Conservation (phyloP, 1,139 yeast genomes). For the Taphrina pruni region DNA sequence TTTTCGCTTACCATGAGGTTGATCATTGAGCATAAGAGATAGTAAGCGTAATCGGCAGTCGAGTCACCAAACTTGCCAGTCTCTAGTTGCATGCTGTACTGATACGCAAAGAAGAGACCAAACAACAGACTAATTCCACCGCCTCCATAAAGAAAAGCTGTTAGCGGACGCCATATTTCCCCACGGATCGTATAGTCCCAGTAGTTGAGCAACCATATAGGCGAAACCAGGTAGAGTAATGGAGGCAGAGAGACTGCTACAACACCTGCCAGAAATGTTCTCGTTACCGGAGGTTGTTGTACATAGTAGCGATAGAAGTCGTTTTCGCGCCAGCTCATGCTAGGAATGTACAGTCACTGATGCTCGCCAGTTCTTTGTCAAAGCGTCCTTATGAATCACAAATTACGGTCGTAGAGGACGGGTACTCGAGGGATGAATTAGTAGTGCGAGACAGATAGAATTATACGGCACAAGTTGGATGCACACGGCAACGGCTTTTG, state of each 20-base stretch:
- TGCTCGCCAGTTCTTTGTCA: background rate
- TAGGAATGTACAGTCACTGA: background rate
- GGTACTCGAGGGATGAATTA: no score
- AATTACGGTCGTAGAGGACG: no score
- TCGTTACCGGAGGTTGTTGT: conserved; percentile 49
- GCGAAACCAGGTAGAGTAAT: conserved; percentile 46
- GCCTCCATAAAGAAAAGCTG: conserved; percentile 50
- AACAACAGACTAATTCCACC: conserved; percentile 49
- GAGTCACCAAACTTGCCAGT: conserved; percentile 49
- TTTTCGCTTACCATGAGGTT: conserved; percentile 50
- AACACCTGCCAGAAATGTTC: conserved; percentile 48
- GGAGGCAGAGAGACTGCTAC: conserved; percentile 48
- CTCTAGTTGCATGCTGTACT: conserved; percentile 50
- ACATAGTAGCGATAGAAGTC: conserved; percentile 28
- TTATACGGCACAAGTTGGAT: no score
- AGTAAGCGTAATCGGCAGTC: conserved; percentile 51
- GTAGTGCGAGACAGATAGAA: no score
- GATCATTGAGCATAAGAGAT: conserved; percentile 49
- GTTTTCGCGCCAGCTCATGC: conserved; percentile 38
- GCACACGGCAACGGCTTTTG: no score
- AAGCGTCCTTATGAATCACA: background rate
- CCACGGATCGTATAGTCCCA: conserved; percentile 49
- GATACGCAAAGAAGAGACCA: conserved; percentile 49
- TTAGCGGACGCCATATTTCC: conserved; percentile 52
- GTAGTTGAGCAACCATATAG: conserved; percentile 47